A percentile compares a stretch with the other conserved stretches of the same genome.
These are phyloP conservation scores for Aspergillaceae sp. DNA, from an alignment of 2,329 filamentous ascomycete species.

Conservation along the genomic window DNA sequence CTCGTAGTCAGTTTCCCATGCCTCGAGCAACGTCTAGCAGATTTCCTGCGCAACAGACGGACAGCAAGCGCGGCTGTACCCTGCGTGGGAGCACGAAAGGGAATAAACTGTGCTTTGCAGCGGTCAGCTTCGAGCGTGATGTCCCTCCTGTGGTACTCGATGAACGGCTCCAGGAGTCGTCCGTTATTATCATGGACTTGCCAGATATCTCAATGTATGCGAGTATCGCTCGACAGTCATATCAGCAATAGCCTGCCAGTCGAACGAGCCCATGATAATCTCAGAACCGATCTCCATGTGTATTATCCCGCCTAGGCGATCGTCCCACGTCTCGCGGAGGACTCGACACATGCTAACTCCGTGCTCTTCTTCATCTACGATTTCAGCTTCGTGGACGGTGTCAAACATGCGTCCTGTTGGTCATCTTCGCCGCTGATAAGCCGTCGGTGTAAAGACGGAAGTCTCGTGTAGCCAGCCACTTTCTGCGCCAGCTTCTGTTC, in stretches of 20 bases:
- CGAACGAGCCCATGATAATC: conserved; percentile 58
- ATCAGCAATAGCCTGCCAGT: conserved; percentile 63
- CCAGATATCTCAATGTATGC: conserved; percentile 41
- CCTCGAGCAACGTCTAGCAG: conserved; percentile 24
- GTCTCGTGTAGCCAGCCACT: conserved; percentile 55
- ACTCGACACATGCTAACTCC: conserved; percentile 51
- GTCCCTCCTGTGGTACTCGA: conserved; percentile 26
- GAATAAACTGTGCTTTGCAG: conserved; percentile 29
- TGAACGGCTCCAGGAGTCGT: conserved; percentile 25
- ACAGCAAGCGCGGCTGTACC: conserved; percentile 21
- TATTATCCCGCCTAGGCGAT: conserved; percentile 53
- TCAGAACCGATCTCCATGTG: conserved; percentile 65
- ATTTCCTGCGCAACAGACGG: conserved; percentile 22
- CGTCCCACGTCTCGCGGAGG: conserved; percentile 41
- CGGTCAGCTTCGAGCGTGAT: conserved; percentile 17
- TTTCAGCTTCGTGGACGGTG: conserved; percentile 8
- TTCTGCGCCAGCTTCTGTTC: conserved; percentile 1
- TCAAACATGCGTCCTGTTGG: conserved; percentile 50
- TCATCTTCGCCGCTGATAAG: conserved; percentile 57
- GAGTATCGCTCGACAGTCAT: conserved; percentile 57
- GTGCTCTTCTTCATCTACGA: conserved; percentile 40
- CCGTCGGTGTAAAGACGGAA: conserved; percentile 62
- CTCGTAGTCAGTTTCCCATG: conserved; percentile 12
- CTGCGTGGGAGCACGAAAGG: conserved; percentile 6
- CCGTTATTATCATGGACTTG: conserved; percentile 14